Conservation (phyloP, 2,329 filamentous ascomycete genomes). For the Lojkania enalia region DNA sequence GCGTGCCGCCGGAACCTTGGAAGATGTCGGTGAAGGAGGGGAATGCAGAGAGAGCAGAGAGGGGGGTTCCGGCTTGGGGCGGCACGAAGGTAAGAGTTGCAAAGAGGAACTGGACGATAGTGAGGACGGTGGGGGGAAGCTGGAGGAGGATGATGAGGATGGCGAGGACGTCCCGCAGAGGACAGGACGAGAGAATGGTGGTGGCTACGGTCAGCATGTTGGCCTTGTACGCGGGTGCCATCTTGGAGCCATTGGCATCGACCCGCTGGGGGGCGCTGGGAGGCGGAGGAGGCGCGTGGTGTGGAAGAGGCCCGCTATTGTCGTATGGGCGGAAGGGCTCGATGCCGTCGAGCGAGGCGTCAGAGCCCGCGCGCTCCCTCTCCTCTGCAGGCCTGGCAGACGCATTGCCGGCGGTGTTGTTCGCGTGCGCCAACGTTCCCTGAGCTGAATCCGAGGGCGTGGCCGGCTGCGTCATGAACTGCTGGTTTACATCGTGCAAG, state of each 20-base stretch:
- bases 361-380: constrained; percentile 48
- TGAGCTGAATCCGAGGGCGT: constrained; percentile 13
- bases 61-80: constrained; percentile 71
- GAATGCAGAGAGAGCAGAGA: constrained; percentile 71
- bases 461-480: constrained; percentile 41
- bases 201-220: constrained; percentile 74
- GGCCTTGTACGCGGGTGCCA: constrained; percentile 66
- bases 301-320: constrained; percentile 36
- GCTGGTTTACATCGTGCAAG: constrained; percentile 44
- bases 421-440: constrained; percentile 7
- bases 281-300: constrained; percentile 31
- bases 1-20: constrained; percentile 81
- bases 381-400: constrained; percentile 15
- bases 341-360: constrained; percentile 48
- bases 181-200: constrained; percentile 86
- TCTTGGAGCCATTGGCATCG: constrained; percentile 67
- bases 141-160: constrained; percentile 96
- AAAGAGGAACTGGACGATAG: constrained; percentile 88
- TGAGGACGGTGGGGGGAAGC: constrained; percentile 83
- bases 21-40: constrained; percentile 89
- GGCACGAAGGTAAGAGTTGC: constrained; percentile 91
- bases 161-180: constrained; percentile 91
- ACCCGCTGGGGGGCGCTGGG: constrained; percentile 58
- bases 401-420: constrained; percentile 10
- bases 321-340: constrained; percentile 41